Conservation (phyloP, 306 rosid species). For the Ochetophila trinervis region DNA sequence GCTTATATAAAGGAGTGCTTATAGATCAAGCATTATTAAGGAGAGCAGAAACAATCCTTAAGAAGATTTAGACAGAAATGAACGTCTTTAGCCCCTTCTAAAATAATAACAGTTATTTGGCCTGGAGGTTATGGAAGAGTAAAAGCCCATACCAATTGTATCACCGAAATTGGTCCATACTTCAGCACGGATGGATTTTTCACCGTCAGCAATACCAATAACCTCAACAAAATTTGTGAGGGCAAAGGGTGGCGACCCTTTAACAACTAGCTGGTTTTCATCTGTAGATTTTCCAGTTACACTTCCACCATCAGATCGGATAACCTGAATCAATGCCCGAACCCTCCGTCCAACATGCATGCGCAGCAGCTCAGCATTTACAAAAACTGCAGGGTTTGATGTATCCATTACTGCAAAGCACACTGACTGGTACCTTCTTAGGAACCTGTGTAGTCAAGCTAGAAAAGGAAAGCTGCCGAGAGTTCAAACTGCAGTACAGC, state of each 20-base stretch:
- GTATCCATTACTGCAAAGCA: slow-evolving; percentile 70
- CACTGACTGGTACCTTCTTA: background rate
- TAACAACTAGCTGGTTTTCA: slow-evolving; percentile 58
- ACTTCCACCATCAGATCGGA: slow-evolving; percentile 44
- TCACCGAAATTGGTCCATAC: slow-evolving; percentile 84
- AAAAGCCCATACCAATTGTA: slow-evolving; percentile 51
- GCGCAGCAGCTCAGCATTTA: slow-evolving; percentile 63
- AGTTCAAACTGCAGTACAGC: too few species aligned
- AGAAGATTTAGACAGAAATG: too few species aligned
- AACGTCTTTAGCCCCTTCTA: too few species aligned
- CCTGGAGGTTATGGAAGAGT: background rate
- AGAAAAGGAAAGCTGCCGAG: too few species aligned
- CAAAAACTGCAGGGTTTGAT: slow-evolving; percentile 73
- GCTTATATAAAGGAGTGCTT: background rate
- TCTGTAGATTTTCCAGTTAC: slow-evolving; percentile 77
- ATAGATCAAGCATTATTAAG: background rate
- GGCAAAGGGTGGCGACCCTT: slow-evolving; percentile 50
- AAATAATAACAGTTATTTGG: too few species aligned
- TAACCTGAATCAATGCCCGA: slow-evolving; percentile 71
- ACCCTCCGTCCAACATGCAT: slow-evolving; percentile 64
- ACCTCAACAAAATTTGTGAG: slow-evolving; percentile 76
- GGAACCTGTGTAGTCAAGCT: too few species aligned
- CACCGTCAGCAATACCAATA: slow-evolving; percentile 73
- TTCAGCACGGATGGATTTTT: slow-evolving; percentile 68
- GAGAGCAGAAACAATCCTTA: background rate